Conservation (phyloP, 2,329 filamentous ascomycete genomes). For the Trichophyton verrucosum region DNA sequence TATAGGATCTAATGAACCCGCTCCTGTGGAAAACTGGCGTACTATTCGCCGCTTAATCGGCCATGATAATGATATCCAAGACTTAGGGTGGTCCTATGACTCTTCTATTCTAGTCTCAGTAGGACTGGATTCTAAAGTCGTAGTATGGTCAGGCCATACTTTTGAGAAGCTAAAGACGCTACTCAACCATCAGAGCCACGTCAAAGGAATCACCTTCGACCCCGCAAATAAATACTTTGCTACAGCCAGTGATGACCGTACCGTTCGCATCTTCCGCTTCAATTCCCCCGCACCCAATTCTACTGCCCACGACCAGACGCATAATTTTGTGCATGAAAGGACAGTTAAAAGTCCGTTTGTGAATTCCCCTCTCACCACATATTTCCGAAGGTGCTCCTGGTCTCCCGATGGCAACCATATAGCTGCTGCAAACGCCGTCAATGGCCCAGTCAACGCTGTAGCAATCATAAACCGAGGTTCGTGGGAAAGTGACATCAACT, state of each 20-base stretch:
- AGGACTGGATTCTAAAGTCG: slow-evolving; percentile 91
- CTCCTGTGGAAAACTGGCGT: slow-evolving; percentile 95
- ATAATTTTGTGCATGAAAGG: slow-evolving; percentile 91
- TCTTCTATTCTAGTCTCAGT: slow-evolving; percentile 93
- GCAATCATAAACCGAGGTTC: slow-evolving; percentile 84
- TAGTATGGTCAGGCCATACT: slow-evolving; percentile 94
- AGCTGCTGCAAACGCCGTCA: slow-evolving; percentile 90
- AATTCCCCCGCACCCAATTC: slow-evolving; percentile 83
- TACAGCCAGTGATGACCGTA: slow-evolving; percentile 90
- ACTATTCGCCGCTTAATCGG: slow-evolving; percentile 86
- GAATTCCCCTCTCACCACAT: slow-evolving; percentile 87
- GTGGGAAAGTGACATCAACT: slow-evolving; percentile 94
- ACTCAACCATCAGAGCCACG: slow-evolving; percentile 86
- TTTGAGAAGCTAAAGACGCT: slow-evolving; percentile 97
- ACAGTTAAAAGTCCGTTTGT: slow-evolving; percentile 79
- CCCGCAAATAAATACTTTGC: slow-evolving; percentile 99
- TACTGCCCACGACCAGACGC: slow-evolving; percentile 85
- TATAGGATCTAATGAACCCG: slow-evolving; percentile 68
- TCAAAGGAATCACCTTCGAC: slow-evolving; percentile 97
- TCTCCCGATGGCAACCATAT: slow-evolving; percentile 96
- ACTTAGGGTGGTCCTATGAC: slow-evolving; percentile 92
- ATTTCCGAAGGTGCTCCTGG: slow-evolving; percentile 94
- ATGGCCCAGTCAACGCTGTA: slow-evolving; percentile 92
- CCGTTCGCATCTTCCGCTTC: slow-evolving; percentile 93
- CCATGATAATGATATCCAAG: slow-evolving; percentile 97